Conservation (phyloP, 1,284 basidiomycete genomes). For the Omphalotus olearius region DNA sequence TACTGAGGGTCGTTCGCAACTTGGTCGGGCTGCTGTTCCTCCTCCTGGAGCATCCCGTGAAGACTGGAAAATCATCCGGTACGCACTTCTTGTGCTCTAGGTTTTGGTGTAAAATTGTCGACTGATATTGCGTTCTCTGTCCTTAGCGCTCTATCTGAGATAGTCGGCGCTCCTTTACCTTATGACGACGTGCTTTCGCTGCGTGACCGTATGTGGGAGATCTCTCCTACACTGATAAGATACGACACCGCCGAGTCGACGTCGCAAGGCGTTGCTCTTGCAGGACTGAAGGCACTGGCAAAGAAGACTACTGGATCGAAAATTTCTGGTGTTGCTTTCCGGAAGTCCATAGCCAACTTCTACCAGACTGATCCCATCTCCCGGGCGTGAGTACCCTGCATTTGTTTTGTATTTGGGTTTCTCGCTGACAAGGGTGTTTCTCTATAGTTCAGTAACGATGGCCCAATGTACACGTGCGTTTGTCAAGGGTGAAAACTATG, state of each 20-base stretch:
- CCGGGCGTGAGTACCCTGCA: slow-evolving; percentile 67
- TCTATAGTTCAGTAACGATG: slow-evolving; percentile 76
- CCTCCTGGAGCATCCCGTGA: slow-evolving; percentile 93
- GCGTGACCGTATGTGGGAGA: slow-evolving; percentile 96
- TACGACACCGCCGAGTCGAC: slow-evolving; percentile 86
- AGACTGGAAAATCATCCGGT: slow-evolving; percentile 99
- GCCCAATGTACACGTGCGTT: slow-evolving; percentile 80
- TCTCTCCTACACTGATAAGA: slow-evolving; percentile 87
- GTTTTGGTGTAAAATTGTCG: not conserved
- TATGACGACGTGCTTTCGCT: slow-evolving; percentile 90
- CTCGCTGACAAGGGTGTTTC: too few relatives aligned
- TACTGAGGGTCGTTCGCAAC: slow-evolving; percentile 92
- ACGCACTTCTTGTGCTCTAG: slow-evolving; percentile 18
- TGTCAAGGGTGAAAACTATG: slow-evolving; percentile 58
- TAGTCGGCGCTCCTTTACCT: slow-evolving; percentile 75
- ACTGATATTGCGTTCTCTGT: not conserved
- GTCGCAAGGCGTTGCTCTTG: slow-evolving; percentile 65
- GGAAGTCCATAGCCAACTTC: slow-evolving; percentile 88
- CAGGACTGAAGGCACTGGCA: slow-evolving; percentile 65
- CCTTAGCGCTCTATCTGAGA: slow-evolving; percentile 89
- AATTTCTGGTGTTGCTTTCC: slow-evolving; percentile 61
- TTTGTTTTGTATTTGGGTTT: too few relatives aligned
- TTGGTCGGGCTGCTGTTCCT: slow-evolving; percentile 91
- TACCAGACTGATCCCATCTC: slow-evolving; percentile 94
- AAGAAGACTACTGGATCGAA: slow-evolving; percentile 49